Evolutionary conservation across 2,329 filamentous ascomycete species (phyloP).

Genomic region (Penicillium polonicum): DNA sequence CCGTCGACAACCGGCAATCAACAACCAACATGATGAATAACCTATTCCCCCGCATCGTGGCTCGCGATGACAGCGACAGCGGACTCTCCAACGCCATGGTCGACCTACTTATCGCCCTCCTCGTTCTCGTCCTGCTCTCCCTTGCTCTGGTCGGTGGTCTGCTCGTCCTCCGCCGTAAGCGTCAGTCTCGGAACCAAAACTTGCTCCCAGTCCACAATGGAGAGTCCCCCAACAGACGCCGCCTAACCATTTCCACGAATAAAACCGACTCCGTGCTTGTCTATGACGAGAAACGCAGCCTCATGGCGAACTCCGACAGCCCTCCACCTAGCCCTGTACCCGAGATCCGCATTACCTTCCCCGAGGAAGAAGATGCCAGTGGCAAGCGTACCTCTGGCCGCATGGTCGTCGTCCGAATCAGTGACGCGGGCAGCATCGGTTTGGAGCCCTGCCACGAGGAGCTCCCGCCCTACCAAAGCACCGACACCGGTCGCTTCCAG

Average conservation of each 20-base stretch:
- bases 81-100: conserved; percentile 63
- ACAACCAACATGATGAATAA: conserved; percentile 37
- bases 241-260: conserved; percentile 57
- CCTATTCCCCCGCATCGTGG: conserved; percentile 48
- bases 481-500: conserved; percentile 76
- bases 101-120: conserved; percentile 74
- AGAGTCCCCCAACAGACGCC: conserved; percentile 53
- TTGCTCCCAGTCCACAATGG: conserved; percentile 69
- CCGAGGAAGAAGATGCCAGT: conserved; percentile 77
- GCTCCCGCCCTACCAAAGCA: conserved; percentile 85
- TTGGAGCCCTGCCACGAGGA: conserved; percentile 80
- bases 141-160: conserved; percentile 67
- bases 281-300: conserved; percentile 74
- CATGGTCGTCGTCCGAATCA: conserved; percentile 87
- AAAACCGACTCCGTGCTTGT: conserved; percentile 71
- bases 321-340: conserved; percentile 83
- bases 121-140: conserved; percentile 73
- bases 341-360: conserved; percentile 97
- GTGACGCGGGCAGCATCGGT: conserved; percentile 79
- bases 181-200: conserved; percentile 51
- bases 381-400: conserved; percentile 80
- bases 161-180: conserved; percentile 69
- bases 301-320: conserved; percentile 72
- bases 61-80: conserved; percentile 49
- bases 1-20: conserved; percentile 9